Evolutionary conservation across 495 filamentous ascomycete species (phyloP).

Genomic region (Podospora fimiseda): DNA sequence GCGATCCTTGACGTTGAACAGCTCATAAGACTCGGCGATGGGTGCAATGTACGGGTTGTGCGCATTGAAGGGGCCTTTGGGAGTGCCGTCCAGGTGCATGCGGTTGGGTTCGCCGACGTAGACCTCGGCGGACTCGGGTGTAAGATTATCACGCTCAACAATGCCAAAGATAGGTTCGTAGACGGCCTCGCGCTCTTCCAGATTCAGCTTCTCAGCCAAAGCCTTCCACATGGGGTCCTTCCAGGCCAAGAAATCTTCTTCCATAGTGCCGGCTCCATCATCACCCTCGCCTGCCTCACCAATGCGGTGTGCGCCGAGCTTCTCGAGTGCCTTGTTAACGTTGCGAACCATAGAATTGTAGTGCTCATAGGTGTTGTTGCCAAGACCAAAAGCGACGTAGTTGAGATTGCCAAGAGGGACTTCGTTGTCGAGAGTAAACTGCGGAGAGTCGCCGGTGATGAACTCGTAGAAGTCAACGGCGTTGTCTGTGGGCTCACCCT

Average conservation of each 20-base stretch:
- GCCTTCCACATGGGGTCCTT: conserved; percentile 98
- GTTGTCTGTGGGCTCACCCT: conserved; percentile 98
- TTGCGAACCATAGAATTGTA: conserved; percentile 98
- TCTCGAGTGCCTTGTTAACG: conserved; percentile 69
- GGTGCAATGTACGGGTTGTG: conserved; percentile 97
- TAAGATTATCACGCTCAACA: conserved; percentile 65
- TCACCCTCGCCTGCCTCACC: conserved; percentile 91
- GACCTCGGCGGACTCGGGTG: conserved; percentile 73
- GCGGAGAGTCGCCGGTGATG: conserved; percentile 69
- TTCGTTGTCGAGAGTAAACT: conserved; percentile 75
- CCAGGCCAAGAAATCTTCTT: conserved; percentile 98
- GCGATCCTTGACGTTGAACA: conserved; percentile 85
- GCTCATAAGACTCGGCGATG: conserved; percentile 79
- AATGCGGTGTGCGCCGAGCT: conserved; percentile 76
- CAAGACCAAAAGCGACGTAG: conserved; percentile 92
- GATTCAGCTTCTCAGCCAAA: conserved; percentile 68
- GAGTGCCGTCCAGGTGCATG: conserved; percentile 77
- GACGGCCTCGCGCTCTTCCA: conserved; percentile 92
- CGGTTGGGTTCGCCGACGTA: conserved; percentile 97
- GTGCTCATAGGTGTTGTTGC: conserved; percentile 99
- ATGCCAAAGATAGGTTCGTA: conserved; percentile 92
- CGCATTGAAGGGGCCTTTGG: conserved; percentile 89
- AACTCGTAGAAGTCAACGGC: conserved; percentile 99
- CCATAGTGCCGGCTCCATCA: conserved; percentile 98
- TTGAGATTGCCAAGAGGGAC: conserved; percentile 76